Evolutionary conservation across 2,329 filamentous ascomycete genomes (phyloP).

Genomic region (Colletotrichum liriopes): DNA sequence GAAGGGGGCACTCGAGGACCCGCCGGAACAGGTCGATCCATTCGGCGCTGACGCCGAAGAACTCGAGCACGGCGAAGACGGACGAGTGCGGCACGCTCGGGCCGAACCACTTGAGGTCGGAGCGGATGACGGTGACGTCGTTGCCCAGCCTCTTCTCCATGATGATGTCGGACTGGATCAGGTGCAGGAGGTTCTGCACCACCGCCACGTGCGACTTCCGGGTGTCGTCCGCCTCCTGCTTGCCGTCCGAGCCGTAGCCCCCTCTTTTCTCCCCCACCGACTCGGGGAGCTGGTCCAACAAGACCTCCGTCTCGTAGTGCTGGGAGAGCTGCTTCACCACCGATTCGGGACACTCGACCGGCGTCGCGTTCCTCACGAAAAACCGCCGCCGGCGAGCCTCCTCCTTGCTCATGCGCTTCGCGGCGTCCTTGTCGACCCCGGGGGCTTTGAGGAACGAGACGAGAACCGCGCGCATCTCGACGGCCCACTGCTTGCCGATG

Average conservation of each 20-base stretch:
- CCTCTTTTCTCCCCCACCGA: conserved; percentile 55
- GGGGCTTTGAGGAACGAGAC: conserved; percentile 42
- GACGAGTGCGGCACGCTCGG: conserved; percentile 71
- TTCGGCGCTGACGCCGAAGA: conserved; percentile 65
- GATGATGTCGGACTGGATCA: conserved; percentile 69
- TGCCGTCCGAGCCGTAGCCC: conserved; percentile 55
- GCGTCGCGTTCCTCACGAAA: conserved; percentile 47
- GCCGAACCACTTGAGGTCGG: conserved; percentile 73
- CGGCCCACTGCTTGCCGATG: conserved; percentile 56
- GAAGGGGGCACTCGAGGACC: conserved; percentile 68
- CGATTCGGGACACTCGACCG: conserved; percentile 33
- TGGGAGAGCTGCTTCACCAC: conserved; percentile 52
- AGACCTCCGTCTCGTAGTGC: conserved; percentile 63
- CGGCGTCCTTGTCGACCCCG: conserved; percentile 52
- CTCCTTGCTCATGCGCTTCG: conserved; percentile 46
- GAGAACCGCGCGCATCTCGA: conserved; percentile 52
- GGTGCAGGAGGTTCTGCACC: conserved; percentile 71
- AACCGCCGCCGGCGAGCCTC: conserved; percentile 62
- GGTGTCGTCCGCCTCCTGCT: conserved; percentile 49
- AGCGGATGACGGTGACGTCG: conserved; percentile 68
- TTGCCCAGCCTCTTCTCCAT: conserved; percentile 63
- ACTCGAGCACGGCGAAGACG: conserved; percentile 67
- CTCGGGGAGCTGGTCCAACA: conserved; percentile 69
- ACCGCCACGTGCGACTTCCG: conserved; percentile 61
- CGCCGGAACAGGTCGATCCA: conserved; percentile 71